phyloP scores from a whole-genome alignment of 2,329 filamentous ascomycete genomes.

The Arthroderma sp. region DNA sequence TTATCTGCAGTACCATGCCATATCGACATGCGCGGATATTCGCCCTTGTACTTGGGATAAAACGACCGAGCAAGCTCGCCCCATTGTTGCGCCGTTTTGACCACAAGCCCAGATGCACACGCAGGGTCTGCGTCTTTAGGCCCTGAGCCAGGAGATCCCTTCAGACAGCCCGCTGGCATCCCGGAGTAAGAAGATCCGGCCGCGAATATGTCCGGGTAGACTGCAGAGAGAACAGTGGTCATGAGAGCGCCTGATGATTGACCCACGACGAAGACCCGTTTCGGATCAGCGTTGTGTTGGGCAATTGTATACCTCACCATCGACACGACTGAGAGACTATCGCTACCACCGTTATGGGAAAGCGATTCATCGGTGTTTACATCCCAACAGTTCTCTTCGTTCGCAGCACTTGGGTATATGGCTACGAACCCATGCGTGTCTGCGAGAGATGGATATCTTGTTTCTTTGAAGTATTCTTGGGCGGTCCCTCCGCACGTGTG shows the following conservation, averaged over 20 bases:
- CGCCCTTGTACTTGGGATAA: slow-evolving; percentile 25
- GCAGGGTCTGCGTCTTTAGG: slow-evolving; percentile 25
- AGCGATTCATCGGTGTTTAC: slow-evolving; percentile 39
- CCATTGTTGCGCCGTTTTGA: slow-evolving; percentile 30
- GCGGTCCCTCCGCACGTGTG: slow-evolving; percentile 37
- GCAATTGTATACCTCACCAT: slow-evolving; percentile 46
- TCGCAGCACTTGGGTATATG: slow-evolving; percentile 41
- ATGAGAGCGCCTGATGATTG: slow-evolving; percentile 44
- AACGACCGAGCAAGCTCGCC: slow-evolving; percentile 20
- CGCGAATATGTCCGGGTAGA: slow-evolving; percentile 41
- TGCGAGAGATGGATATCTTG: slow-evolving; percentile 40
- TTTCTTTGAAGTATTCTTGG: slow-evolving; percentile 32
- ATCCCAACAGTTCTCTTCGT: slow-evolving; percentile 43
- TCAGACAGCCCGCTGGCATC: slow-evolving; percentile 43
- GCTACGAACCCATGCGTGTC: slow-evolving; percentile 29
- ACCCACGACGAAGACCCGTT: slow-evolving; percentile 43
- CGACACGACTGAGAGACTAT: slow-evolving; percentile 44
- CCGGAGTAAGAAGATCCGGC: slow-evolving; percentile 40
- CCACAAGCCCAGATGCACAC: slow-evolving; percentile 38
- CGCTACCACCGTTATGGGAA: slow-evolving; percentile 43
- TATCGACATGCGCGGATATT: slow-evolving; percentile 22
- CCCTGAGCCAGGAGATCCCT: slow-evolving; percentile 28
- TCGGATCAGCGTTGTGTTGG: slow-evolving; percentile 39
- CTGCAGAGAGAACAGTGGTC: slow-evolving; percentile 39
- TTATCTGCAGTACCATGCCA: slow-evolving; percentile 25